Conservation (phyloP, 768 basidiomycete species). For the Termitomyces sp. region DNA sequence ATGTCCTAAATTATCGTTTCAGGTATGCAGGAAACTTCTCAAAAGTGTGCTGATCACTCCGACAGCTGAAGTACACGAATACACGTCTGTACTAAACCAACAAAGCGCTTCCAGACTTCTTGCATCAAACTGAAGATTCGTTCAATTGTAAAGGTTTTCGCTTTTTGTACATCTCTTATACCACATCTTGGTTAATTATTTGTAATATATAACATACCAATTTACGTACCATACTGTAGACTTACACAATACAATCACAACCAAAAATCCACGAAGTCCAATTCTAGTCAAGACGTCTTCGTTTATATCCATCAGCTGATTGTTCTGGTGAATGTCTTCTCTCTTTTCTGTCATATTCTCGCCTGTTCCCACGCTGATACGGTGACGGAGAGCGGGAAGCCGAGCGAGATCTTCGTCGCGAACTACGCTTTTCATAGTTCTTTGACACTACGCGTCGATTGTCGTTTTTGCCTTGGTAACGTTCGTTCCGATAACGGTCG, state of each 20-base stretch:
- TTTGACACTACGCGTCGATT: conserved; percentile 12
- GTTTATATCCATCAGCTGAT: conserved; percentile 34
- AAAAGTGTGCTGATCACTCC: neutral
- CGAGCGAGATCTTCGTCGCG: conserved; percentile 22
- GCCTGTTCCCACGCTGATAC: conserved; percentile 14
- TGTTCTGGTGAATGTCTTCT: conserved; percentile 28
- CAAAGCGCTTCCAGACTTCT: neutral
- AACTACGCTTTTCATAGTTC: conserved; percentile 22
- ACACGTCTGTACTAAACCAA: neutral
- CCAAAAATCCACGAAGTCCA: neutral
- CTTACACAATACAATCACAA: neutral
- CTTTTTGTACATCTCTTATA: neutral
- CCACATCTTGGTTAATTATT: neutral
- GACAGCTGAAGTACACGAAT: neutral
- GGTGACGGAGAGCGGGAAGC: conserved; percentile 28
- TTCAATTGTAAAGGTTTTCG: neutral
- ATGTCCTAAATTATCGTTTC: neutral
- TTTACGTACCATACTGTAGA: neutral
- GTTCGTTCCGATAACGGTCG: conserved; percentile 11
- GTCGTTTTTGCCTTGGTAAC: conserved; percentile 1
- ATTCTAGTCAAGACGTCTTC: conserved; percentile 50
- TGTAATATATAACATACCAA: neutral
- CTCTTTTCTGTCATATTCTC: conserved; percentile 20
- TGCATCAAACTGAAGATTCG: neutral
- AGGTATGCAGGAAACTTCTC: neutral